Conservation (phyloP, 2,329 filamentous ascomycete species). For the Colletotrichum musicola region DNA sequence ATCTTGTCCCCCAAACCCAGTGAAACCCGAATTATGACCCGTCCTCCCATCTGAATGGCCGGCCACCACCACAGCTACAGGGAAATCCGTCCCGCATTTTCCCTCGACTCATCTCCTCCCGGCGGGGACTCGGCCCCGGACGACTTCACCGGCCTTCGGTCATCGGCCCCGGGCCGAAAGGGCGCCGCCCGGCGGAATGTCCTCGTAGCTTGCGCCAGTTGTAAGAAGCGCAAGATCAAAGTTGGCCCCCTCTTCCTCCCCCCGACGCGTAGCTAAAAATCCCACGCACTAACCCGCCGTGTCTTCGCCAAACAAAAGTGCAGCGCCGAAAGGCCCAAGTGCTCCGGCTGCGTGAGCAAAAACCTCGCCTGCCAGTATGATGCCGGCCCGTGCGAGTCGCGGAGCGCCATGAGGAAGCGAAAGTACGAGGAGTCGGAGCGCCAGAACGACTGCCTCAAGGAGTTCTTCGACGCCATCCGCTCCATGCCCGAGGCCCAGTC, state of each 20-base stretch:
- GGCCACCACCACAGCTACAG: neutral
- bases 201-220: slow-evolving; percentile 22
- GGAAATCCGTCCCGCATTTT: slow-evolving; percentile 21
- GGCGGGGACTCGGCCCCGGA: neutral
- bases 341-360: slow-evolving; percentile 51
- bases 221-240: slow-evolving; percentile 25
- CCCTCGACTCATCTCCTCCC: neutral
- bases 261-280: neutral
- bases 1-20: neutral
- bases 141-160: neutral
- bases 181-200: slow-evolving; percentile 12
- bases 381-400: slow-evolving; percentile 43
- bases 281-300: neutral
- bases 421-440: slow-evolving; percentile 9
- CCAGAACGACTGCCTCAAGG: slow-evolving; percentile 3
- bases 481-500: slow-evolving; percentile 22
- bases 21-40: neutral
- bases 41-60: slow-evolving; percentile 1
- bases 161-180: neutral
- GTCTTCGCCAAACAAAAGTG: slow-evolving; percentile 46
- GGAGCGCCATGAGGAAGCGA: slow-evolving; percentile 19
- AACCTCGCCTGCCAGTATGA: slow-evolving; percentile 54
- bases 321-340: slow-evolving; percentile 55
- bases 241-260: neutral
- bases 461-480: slow-evolving; percentile 14